These are phyloP conservation scores for Fusarium sp. DNA, from an alignment of 2,329 filamentous ascomycete species.

Conservation along the genomic window DNA sequence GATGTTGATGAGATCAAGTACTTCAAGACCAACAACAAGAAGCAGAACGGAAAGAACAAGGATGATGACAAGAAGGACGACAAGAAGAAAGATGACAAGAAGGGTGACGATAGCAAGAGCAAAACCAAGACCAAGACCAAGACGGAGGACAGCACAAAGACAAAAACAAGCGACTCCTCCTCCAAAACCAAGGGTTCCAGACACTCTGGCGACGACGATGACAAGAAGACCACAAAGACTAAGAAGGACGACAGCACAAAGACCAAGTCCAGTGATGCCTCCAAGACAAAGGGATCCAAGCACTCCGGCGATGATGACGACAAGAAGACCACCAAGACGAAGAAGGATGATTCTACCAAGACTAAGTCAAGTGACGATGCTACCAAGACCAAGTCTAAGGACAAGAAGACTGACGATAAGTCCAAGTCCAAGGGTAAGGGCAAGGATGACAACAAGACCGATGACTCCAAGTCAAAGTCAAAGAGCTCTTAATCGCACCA, in stretches of 20 bases:
- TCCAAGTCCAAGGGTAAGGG: background rate
- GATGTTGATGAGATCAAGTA: background rate
- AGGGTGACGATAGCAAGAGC: no score
- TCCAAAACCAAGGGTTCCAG: no score
- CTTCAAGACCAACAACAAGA: slow-evolving; percentile 11
- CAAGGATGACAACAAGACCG: background rate
- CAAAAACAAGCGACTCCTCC: no score
- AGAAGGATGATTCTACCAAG: background rate
- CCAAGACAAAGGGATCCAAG: background rate
- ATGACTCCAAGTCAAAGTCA: background rate
- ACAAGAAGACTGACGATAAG: background rate
- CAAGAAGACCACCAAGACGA: background rate
- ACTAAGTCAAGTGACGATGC: background rate
- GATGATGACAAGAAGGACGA: background rate
- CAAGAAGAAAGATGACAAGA: background rate
- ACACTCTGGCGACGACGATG: background rate
- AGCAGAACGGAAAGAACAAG: slow-evolving; percentile 11
- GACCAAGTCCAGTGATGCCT: no score
- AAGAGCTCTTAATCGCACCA: background rate
- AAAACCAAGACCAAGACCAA: background rate
- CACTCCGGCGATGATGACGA: background rate
- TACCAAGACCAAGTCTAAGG: background rate
- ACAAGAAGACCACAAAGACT: background rate
- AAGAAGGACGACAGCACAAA: no score
- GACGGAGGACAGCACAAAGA: background rate